Conservation (phyloP, 2,329 filamentous ascomycete genomes). For the Cucurbitaria berberidis region DNA sequence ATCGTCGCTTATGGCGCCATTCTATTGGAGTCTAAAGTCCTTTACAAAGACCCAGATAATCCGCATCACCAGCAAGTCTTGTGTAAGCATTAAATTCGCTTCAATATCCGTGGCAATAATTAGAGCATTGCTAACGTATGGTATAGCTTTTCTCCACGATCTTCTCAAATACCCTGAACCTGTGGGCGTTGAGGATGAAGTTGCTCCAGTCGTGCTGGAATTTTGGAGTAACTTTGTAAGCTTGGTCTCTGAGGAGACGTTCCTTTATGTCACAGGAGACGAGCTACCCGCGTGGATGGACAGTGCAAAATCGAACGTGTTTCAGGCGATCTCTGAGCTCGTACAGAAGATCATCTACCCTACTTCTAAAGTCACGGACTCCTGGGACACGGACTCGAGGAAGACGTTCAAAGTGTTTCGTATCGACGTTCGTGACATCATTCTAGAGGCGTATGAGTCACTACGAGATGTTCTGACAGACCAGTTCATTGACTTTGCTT, state of each 20-base stretch:
- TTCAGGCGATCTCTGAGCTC: slow-evolving; percentile 69
- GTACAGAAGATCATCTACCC: slow-evolving; percentile 75
- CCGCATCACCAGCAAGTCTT: slow-evolving; percentile 44
- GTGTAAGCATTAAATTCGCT: slow-evolving; percentile 30
- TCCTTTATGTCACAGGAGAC: slow-evolving; percentile 41
- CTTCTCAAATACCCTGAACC: slow-evolving; percentile 70
- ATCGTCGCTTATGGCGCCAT: slow-evolving; percentile 46
- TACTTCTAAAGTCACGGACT: slow-evolving; percentile 60
- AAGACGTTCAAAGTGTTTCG: slow-evolving; percentile 74
- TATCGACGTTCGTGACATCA: slow-evolving; percentile 78
- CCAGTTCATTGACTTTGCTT: slow-evolving; percentile 54
- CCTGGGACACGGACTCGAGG: slow-evolving; percentile 74
- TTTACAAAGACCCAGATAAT: slow-evolving; percentile 57
- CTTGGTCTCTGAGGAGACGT: slow-evolving; percentile 63
- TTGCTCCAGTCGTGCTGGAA: slow-evolving; percentile 76
- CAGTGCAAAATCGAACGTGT: slow-evolving; percentile 64
- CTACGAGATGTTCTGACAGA: slow-evolving; percentile 55
- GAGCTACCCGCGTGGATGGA: slow-evolving; percentile 61
- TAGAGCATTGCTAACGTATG: slow-evolving; percentile 6
- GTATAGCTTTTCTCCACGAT: slow-evolving; percentile 61
- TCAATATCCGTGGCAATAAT: background rate
- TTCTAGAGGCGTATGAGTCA: slow-evolving; percentile 72
- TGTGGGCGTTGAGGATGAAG: slow-evolving; percentile 73
- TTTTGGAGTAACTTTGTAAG: slow-evolving; percentile 83
- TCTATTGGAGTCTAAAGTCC: slow-evolving; percentile 38